A percentile compares a stretch with the other conserved stretches of the same genome.
Conservation (phyloP, 1,284 basidiomycete genomes). For the Pterulicium gracile region DNA sequence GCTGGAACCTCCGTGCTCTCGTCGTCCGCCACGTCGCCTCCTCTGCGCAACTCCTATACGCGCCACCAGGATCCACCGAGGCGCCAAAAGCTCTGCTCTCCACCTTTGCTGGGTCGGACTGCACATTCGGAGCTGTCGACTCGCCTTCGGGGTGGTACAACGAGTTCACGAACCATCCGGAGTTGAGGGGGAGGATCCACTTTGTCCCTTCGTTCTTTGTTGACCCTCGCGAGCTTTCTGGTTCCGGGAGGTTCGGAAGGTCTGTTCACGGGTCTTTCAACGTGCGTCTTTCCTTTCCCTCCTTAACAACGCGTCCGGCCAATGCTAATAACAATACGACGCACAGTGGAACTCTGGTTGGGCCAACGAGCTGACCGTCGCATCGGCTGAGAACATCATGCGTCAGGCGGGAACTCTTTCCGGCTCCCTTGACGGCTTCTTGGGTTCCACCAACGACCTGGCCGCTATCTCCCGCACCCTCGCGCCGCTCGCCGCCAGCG, state of each 20-base stretch:
- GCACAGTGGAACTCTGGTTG: slow-evolving; percentile 58
- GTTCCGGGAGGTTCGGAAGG: slow-evolving; percentile 25
- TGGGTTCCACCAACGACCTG: background rate
- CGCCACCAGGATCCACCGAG: slow-evolving; percentile 8
- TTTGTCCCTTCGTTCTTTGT: slow-evolving; percentile 64
- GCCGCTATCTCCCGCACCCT: background rate
- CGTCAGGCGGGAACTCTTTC: background rate
- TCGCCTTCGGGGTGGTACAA: slow-evolving; percentile 43
- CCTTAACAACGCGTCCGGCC: too few relatives aligned
- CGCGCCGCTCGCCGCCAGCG: background rate
- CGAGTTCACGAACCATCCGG: slow-evolving; percentile 41
- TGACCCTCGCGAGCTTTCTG: slow-evolving; percentile 35
- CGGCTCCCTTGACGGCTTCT: background rate
- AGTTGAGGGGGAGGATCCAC: slow-evolving; percentile 37
- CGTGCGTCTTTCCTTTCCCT: slow-evolving; percentile 22
- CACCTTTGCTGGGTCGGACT: slow-evolving; percentile 72
- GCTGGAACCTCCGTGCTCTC: slow-evolving; percentile 8
- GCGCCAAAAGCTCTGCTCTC: slow-evolving; percentile 48
- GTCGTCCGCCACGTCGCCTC: background rate
- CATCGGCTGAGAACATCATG: slow-evolving; percentile 21
- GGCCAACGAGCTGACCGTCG: slow-evolving; percentile 43
- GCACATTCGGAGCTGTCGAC: slow-evolving; percentile 53
- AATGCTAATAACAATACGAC: too few relatives aligned
- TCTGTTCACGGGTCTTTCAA: slow-evolving; percentile 54
- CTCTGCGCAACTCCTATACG: slow-evolving; percentile 42